These are phyloP conservation scores for Trichosanthes truncata DNA, from an alignment of 306 rosid genomes.

Conservation along the genomic window DNA sequence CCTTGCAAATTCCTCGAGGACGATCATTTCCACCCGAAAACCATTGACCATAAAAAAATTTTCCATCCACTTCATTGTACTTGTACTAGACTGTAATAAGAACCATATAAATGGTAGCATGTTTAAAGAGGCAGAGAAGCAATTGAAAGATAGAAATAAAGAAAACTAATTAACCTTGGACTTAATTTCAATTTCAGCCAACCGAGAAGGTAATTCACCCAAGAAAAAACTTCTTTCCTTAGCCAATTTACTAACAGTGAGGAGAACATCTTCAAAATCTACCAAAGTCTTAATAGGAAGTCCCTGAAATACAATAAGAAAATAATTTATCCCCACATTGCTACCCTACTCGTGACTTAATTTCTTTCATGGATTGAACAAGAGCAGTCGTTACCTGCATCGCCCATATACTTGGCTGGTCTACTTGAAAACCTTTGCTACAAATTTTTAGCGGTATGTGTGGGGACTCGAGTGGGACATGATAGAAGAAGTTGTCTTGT, in stretches of 20 bases:
- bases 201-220: conserved; percentile 62
- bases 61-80: conserved; percentile 36
- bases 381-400: conserved; percentile 40
- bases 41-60: conserved; percentile 63
- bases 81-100: conserved; percentile 28
- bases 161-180: conserved; percentile 40
- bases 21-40: conserved; percentile 48
- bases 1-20: conserved; percentile 36
- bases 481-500: conserved; percentile 42
- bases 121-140: background rate
- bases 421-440: conserved; percentile 47
- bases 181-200: conserved; percentile 35
- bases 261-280: conserved; percentile 45
- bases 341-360: background rate
- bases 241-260: conserved; percentile 42
- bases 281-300: conserved; percentile 47
- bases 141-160: background rate
- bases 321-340: background rate
- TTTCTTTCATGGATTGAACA: background rate
- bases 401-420: conserved; percentile 60
- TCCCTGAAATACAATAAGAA: conserved; percentile 38
- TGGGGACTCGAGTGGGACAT: conserved; percentile 49
- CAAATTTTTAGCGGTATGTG: conserved; percentile 26
- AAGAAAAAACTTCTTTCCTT: conserved; percentile 46
- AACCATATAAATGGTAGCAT: conserved; percentile 9